These are phyloP conservation scores for Kwoniella newhampshirensis DNA, from an alignment of 768 basidiomycete species.

Conservation along the genomic window DNA sequence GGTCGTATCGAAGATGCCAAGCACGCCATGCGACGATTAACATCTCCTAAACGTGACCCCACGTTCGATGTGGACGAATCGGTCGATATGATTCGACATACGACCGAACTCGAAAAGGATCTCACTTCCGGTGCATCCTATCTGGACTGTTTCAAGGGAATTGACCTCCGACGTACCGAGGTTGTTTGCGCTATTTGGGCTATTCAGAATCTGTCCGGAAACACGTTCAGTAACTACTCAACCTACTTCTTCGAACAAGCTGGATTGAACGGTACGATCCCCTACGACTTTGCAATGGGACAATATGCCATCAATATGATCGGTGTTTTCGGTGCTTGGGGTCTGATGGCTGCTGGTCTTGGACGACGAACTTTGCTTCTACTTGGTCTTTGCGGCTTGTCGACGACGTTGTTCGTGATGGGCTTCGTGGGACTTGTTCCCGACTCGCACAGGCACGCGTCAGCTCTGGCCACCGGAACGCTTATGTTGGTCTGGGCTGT, in stretches of 20 bases:
- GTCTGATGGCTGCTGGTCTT: conserved; percentile 36
- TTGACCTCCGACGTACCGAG: conserved; percentile 53
- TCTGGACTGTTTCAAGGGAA: conserved; percentile 55
- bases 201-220: conserved; percentile 47
- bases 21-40: conserved; percentile 32
- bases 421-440: conserved; percentile 48
- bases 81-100: conserved; percentile 54
- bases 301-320: conserved; percentile 45
- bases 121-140: conserved; percentile 51
- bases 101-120: conserved; percentile 53
- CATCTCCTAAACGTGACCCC: conserved; percentile 31
- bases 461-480: conserved; percentile 46
- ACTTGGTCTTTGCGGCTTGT: conserved; percentile 43
- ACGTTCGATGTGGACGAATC: conserved; percentile 50
- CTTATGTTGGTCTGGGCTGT: conserved; percentile 54
- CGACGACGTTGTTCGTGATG: conserved; percentile 38
- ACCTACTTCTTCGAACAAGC: conserved; percentile 49
- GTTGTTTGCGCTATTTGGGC: conserved; percentile 57
- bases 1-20: conserved; percentile 43
- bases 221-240: conserved; percentile 43
- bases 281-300: conserved; percentile 40
- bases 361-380: conserved; percentile 44
- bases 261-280: conserved; percentile 27
- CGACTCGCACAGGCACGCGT: conserved; percentile 18
- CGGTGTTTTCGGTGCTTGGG: conserved; percentile 41